Percentiles rank a stretch among this genome's conserved stretches.
Conservation (phyloP, 441 rosid species). For the Hura crepitans region DNA sequence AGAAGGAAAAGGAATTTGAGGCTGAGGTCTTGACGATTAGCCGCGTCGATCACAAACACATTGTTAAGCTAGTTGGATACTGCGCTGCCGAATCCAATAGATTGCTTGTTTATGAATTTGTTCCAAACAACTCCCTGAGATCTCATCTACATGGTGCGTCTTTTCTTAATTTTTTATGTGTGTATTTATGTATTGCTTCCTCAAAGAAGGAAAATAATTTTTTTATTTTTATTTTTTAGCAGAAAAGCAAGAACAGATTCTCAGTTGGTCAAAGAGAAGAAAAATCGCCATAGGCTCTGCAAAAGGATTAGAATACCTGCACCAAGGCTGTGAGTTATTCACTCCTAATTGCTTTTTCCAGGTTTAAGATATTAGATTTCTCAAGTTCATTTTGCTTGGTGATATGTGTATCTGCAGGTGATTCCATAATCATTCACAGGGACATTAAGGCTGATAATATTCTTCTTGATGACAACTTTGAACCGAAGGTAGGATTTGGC, state of each 20-base stretch:
- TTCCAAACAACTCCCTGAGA: neutral
- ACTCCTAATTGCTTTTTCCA: neutral
- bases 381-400: neutral
- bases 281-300: conserved; percentile 66
- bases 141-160: neutral
- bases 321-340: conserved; percentile 55
- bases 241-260: conserved; percentile 35
- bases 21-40: conserved; percentile 6
- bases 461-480: conserved; percentile 50
- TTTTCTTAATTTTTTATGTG: neutral
- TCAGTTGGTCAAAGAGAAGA: conserved; percentile 57
- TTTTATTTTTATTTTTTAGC: too few species aligned
- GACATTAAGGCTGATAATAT: conserved; percentile 71
- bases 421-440: conserved; percentile 64
- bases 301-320: conserved; percentile 63
- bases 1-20: conserved; percentile 6
- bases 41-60: neutral
- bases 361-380: neutral
- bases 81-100: neutral
- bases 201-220: too few species aligned
- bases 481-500: conserved; percentile 44
- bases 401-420: conserved; percentile 36
- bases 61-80: neutral
- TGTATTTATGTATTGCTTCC: neutral
- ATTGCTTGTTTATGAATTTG: conserved; percentile 1